Base-by-base conservation (phyloP, 1,284 basidiomycete species). In the Pseudozyma sp. region DNA sequence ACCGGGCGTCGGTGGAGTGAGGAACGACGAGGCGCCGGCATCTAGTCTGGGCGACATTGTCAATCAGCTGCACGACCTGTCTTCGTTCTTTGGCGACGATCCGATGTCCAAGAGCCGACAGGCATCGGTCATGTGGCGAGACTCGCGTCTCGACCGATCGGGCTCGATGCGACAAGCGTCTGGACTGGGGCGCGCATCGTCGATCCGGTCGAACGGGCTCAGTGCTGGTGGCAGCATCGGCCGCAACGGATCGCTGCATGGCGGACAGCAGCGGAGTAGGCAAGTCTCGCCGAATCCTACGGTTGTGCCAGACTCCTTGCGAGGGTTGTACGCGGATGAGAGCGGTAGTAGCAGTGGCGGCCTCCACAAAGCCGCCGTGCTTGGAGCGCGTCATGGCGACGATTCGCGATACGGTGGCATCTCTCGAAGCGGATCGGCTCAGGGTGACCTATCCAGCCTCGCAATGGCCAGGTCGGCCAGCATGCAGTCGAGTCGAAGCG, bases 41-140 rank as follows among this genome's bases (percentile, higher is more conserved):
- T 54, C 58, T 3, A 75, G 74, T 45, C 47, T 84, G 51, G 80
- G 74, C 14, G 76, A 78, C 17, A 65, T 84, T 16, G 81, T 82
- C 34, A 75, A 67, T 19, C 82, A 84, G 75, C 74, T 84, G 29
- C 79, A 82, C 48, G 81, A 84, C 45, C 52, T 84, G 24, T 79
- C 79, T 10, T 68, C 61, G 39, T 84, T 81, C 77, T 84, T 84
- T 54, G 79, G 72, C 34, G 79, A 81, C 24, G 78, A 79, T 44
- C 70, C 70, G 19, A 79, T 62, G 69, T 61, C 53, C 40, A 70
- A 65, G 62, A 65, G 57, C 45, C 65, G 61, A 4, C 70, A 70
- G 17, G 55, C 47, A 33, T 69, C 62, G 24, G 71, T 68, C 46
- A 75, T 68, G 72, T 71, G 64, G 57, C 68, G 65, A n/a, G 68